Evolutionary conservation across 371 early-diverging fungal species (phyloP).

Genomic region (Apophysomyces sp.): DNA sequence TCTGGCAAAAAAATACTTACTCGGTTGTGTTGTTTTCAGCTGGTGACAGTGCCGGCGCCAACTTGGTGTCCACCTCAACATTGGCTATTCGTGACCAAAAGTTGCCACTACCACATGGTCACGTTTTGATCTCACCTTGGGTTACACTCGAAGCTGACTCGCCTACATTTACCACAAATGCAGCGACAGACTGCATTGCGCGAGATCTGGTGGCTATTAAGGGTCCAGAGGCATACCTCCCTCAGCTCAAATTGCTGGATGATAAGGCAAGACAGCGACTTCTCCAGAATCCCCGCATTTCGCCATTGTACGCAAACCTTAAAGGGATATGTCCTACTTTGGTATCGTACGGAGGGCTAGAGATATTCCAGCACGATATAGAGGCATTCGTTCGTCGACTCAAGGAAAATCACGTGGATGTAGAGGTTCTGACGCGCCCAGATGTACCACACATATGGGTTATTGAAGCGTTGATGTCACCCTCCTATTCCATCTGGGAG

Average conservation of each 20-base stretch:
- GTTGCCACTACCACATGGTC: conserved; percentile 22
- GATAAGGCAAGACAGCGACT: conserved; percentile 6
- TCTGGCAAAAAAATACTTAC: neutral
- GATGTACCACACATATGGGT: conserved; percentile 32
- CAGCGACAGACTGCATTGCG: conserved; percentile 6
- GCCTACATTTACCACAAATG: conserved; percentile 13
- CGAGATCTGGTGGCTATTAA: neutral
- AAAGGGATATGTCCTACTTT: conserved; percentile 26
- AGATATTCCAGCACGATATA: conserved; percentile 30
- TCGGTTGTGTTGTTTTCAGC: conserved; percentile 9
- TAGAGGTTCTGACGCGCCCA: conserved; percentile 23
- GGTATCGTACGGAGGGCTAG: conserved; percentile 26
- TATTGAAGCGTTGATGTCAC: conserved; percentile 12
- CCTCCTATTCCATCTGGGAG: conserved; percentile 14
- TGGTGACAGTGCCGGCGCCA: conserved; percentile 44
- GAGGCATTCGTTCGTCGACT: conserved; percentile 16
- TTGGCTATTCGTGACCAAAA: conserved; percentile 17
- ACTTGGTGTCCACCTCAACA: conserved; percentile 21
- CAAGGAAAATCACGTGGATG: conserved; percentile 21
- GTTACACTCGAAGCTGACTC: conserved; percentile 16
- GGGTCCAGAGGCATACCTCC: conserved; percentile 1
- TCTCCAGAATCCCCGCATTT: conserved; percentile 19
- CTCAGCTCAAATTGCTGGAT: conserved; percentile 1
- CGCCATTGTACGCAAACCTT: conserved; percentile 23
- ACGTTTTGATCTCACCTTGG: conserved; percentile 41